These are phyloP conservation scores for Cystobasidiopsis lactophilus DNA, from an alignment of 768 basidiomycete species.

Conservation along the genomic window DNA sequence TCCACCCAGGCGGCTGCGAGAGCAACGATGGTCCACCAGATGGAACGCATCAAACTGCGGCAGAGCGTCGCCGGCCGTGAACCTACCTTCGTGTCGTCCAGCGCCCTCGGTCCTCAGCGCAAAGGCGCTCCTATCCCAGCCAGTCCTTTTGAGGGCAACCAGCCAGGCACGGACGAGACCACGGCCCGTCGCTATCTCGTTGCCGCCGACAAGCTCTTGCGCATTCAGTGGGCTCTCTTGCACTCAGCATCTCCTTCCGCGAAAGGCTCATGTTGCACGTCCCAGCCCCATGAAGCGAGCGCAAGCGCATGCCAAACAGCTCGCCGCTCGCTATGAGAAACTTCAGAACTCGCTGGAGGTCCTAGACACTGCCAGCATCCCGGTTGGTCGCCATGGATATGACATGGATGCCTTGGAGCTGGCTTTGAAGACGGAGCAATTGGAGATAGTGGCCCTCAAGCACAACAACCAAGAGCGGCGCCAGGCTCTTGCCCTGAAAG, in stretches of 20 bases:
- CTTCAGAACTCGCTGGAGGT: neutral
- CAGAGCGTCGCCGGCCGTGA: neutral
- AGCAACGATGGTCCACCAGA: neutral
- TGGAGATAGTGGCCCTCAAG: too few species aligned
- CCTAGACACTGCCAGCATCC: too few species aligned
- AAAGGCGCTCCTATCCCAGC: neutral
- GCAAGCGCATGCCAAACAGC: neutral
- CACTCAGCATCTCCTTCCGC: neutral
- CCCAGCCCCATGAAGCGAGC: neutral
- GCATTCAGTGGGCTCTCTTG: neutral
- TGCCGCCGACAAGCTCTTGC: neutral
- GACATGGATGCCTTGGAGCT: too few species aligned
- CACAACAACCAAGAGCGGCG: neutral
- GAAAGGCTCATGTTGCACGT: neutral
- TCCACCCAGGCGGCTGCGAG: neutral
- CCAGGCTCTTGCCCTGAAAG: neutral
- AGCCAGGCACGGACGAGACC: neutral
- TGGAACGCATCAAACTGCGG: neutral
- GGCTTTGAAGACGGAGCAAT: too few species aligned
- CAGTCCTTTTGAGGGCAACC: neutral
- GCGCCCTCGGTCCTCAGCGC: neutral
- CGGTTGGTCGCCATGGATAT: too few species aligned
- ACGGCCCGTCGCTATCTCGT: neutral
- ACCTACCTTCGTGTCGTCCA: neutral
- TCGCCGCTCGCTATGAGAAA: neutral